Percentiles rank a stretch among this genome's conserved stretches.
Evolutionary conservation across 140 eudicot species (phyloP).

Genomic region (Senecio squalidus): DNA sequence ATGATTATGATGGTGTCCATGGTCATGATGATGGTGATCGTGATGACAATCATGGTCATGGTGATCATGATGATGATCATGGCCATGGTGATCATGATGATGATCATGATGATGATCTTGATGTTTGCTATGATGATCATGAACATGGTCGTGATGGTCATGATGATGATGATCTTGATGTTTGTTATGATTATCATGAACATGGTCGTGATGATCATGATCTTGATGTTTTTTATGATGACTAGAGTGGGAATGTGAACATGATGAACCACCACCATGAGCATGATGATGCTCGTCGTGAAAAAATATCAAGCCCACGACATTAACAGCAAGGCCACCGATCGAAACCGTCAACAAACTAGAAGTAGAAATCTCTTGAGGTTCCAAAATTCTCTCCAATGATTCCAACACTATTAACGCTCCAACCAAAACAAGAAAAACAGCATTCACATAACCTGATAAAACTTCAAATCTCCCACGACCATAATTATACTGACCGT

Average conservation of each 20-base stretch:
- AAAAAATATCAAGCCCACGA: conserved; percentile 83
- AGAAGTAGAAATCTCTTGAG: conserved; percentile 85
- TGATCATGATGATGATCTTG: conserved; percentile 18
- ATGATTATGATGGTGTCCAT: conserved; percentile 30
- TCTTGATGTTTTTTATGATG: conserved; percentile 4
- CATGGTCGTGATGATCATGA: conserved; percentile 26
- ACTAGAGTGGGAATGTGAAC: conserved; percentile 55
- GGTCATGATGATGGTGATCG: conserved; percentile 1
- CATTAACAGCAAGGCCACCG: conserved; percentile 89
- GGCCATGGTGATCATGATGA: conserved; percentile 18
- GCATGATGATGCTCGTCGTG: conserved; percentile 99
- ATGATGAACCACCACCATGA: conserved; percentile 75
- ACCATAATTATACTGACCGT: conserved; percentile 69
- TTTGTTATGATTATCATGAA: conserved; percentile 9
- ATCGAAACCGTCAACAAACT: conserved; percentile 78
- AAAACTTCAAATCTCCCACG: conserved; percentile 97
- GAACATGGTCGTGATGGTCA: conserved; percentile 21
- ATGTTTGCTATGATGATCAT: conserved; percentile 17
- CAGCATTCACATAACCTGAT: conserved; percentile 93
- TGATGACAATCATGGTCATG: conserved; percentile 18
- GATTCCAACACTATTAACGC: conserved; percentile 85
- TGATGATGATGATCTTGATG: no score
- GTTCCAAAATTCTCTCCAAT: conserved; percentile 87
- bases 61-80: conserved; percentile 1
- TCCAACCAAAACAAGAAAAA: conserved; percentile 89